Conservation (phyloP, 1,284 basidiomycete genomes). For the Microbotryum intermedium region DNA sequence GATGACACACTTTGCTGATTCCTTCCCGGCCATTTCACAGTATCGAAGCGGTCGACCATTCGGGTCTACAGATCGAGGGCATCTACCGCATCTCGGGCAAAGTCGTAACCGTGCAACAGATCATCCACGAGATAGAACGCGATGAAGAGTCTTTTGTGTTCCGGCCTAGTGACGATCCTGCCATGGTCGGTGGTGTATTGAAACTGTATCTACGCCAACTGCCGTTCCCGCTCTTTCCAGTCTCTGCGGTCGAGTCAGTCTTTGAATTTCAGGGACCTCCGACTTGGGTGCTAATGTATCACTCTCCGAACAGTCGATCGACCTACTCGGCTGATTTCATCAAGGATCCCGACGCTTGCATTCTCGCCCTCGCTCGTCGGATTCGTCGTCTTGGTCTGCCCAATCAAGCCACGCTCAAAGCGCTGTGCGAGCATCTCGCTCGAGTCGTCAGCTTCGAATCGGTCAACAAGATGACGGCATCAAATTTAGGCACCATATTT, state of each 20-base stretch:
- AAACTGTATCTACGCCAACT: constrained; percentile 88
- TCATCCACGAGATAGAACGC: constrained; percentile 80
- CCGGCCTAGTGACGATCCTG: constrained; percentile 67
- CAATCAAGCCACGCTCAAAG: constrained; percentile 80
- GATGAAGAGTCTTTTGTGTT: constrained; percentile 81
- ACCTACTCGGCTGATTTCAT: constrained; percentile 12
- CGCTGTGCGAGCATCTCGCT: constrained; percentile 78
- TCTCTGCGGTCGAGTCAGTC: constrained; percentile 69
- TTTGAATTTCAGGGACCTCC: constrained; percentile 12
- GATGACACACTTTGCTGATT: background rate
- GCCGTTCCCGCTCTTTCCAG: constrained; percentile 85
- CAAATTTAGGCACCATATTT: constrained; percentile 42
- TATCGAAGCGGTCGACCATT: constrained; percentile 27
- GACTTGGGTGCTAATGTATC: constrained; percentile 23
- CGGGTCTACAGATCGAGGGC: constrained; percentile 70
- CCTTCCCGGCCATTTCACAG: constrained; percentile 6
- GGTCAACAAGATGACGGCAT: constrained; percentile 89
- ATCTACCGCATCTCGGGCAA: constrained; percentile 54
- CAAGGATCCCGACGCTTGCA: constrained; percentile 63
- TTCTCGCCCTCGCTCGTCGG: constrained; percentile 61
- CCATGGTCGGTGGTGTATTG: constrained; percentile 78
- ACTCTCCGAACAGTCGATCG: constrained; percentile 23
- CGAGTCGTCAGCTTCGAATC: constrained; percentile 60
- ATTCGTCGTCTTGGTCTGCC: constrained; percentile 71
- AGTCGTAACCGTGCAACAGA: constrained; percentile 42